Evolutionary conservation across 768 basidiomycete genomes (phyloP).

Genomic region (Leccinum subgranulosum): DNA sequence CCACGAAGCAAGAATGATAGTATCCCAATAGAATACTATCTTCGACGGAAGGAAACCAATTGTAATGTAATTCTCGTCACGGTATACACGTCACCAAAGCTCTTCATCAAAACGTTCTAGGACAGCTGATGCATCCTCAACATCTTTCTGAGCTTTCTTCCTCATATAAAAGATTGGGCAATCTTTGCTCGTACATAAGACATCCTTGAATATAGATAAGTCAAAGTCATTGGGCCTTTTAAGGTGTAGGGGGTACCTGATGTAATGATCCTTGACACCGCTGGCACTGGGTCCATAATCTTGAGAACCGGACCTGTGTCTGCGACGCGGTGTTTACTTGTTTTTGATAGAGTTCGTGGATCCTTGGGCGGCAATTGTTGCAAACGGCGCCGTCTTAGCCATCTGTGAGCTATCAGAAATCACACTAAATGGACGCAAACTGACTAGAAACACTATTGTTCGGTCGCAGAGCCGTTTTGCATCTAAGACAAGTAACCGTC

Average conservation of each 20-base stretch:
- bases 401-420: slow-evolving; percentile 5
- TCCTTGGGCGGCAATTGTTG: slow-evolving; percentile 82
- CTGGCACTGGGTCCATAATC: slow-evolving; percentile 98
- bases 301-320: slow-evolving; percentile 86
- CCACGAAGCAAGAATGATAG: background rate
- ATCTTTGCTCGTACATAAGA: slow-evolving; percentile 93
- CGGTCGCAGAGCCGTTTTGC: slow-evolving; percentile 81
- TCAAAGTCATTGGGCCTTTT: background rate
- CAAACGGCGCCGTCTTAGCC: slow-evolving; percentile 85
- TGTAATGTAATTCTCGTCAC: background rate
- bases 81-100: slow-evolving; percentile 47
- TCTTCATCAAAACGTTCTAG: slow-evolving; percentile 85
- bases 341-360: slow-evolving; percentile 91
- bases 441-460: slow-evolving; percentile 74
- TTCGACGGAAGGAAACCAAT: background rate
- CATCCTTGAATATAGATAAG: slow-evolving; percentile 57
- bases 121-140: slow-evolving; percentile 75
- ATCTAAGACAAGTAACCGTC: slow-evolving; percentile 91
- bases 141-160: slow-evolving; percentile 98
- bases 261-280: slow-evolving; percentile 98
- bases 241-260: slow-evolving; percentile 47
- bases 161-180: slow-evolving; percentile 99
- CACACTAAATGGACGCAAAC: slow-evolving; percentile 17
- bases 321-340: slow-evolving; percentile 74
- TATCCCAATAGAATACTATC: background rate